Conservation (phyloP, 495 filamentous ascomycete genomes). For the Xylona heveae region DNA sequence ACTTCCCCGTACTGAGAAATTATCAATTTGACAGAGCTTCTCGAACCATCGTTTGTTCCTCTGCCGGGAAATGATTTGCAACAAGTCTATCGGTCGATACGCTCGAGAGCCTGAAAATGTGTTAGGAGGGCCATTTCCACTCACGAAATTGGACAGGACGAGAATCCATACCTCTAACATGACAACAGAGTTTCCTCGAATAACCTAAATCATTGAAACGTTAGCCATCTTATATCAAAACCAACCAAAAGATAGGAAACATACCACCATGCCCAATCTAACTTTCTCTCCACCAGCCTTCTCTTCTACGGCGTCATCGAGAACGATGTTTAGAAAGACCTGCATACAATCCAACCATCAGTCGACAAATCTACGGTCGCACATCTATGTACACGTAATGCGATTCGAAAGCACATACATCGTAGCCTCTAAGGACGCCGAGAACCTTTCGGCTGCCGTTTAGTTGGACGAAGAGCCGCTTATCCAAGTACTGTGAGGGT, state of each 20-base stretch:
- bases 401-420: conserved; percentile 34
- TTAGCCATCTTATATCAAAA: too few relatives aligned
- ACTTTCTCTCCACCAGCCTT: conserved; percentile 83
- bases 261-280: conserved; percentile 79
- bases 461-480: conserved; percentile 90
- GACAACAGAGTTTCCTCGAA: conserved; percentile 86
- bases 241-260: conserved; percentile 11
- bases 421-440: conserved; percentile 83
- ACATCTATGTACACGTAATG: background rate
- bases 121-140: conserved; percentile 9
- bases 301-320: conserved; percentile 96
- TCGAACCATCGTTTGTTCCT: too few relatives aligned
- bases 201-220: conserved; percentile 23
- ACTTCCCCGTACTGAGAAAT: too few relatives aligned
- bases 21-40: too few relatives aligned
- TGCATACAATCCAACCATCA: conserved; percentile 15
- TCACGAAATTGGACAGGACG: background rate
- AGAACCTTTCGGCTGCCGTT: conserved; percentile 96
- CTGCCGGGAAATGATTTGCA: too few relatives aligned
- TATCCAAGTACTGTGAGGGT: conserved; percentile 77
- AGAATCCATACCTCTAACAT: conserved; percentile 58
- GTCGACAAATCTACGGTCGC: background rate
- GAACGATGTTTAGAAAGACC: conserved; percentile 96
- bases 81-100: conserved; percentile 17
- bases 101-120: conserved; percentile 28